Conservation (phyloP, 2,329 filamentous ascomycete species). For the Ceratocystis eucalypticola region DNA sequence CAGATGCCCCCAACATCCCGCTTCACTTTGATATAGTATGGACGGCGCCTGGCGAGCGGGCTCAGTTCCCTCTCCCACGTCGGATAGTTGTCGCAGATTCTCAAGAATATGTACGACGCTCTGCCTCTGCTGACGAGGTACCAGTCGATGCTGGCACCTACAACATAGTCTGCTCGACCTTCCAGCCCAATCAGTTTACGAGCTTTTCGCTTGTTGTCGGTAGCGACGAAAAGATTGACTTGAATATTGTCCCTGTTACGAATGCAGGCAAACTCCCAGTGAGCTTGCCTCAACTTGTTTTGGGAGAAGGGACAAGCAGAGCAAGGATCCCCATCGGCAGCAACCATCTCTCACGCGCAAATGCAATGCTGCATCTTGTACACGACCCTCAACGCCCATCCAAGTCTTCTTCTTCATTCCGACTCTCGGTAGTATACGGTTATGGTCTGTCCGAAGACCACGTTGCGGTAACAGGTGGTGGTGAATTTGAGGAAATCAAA, state of each 20-base stretch:
- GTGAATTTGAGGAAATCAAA: slow-evolving; percentile 57
- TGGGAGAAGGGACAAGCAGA: slow-evolving; percentile 31
- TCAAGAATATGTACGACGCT: slow-evolving; percentile 75
- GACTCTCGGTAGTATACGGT: slow-evolving; percentile 60
- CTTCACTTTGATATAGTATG: slow-evolving; percentile 78
- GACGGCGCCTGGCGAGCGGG: slow-evolving; percentile 52
- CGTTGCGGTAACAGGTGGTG: slow-evolving; percentile 54
- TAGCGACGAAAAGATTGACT: slow-evolving; percentile 35
- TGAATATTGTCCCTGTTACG: slow-evolving; percentile 54
- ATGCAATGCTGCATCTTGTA: slow-evolving; percentile 10
- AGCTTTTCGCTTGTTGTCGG: slow-evolving; percentile 64
- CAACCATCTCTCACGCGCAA: slow-evolving; percentile 11
- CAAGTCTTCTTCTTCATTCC: slow-evolving; percentile 42
- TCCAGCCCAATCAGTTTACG: slow-evolving; percentile 64
- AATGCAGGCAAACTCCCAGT: slow-evolving; percentile 60
- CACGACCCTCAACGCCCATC: slow-evolving; percentile 4
- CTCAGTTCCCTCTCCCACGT: slow-evolving; percentile 48
- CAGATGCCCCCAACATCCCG: slow-evolving; percentile 50
- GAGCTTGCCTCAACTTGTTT: slow-evolving; percentile 42
- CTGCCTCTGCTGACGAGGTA: slow-evolving; percentile 52
- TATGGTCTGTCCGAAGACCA: slow-evolving; percentile 53
- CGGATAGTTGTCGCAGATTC: slow-evolving; percentile 72
- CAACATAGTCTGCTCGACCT: slow-evolving; percentile 82
- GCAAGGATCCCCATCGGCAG: slow-evolving; percentile 26
- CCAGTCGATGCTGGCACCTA: slow-evolving; percentile 59